Evolutionary conservation across 805 yeast genomes (phyloP), one percentile per base, ranked within the genome.

Genomic region (Kazachstania taianensis): DNA sequence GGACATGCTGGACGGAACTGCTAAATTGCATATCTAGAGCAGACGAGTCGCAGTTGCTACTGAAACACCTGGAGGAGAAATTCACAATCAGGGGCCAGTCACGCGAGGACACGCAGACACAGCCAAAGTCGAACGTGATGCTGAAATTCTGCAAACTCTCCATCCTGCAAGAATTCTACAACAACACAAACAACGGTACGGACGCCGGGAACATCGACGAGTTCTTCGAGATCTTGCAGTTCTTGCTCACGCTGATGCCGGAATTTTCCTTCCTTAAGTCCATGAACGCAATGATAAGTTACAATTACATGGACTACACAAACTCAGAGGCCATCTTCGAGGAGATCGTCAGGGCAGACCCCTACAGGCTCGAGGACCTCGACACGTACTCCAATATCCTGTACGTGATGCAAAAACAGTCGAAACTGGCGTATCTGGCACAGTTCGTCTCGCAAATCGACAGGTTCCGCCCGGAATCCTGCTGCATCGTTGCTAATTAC

Each of bases 321-420:
- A 79, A 76, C 35, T 86, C 96, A 0, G 96, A 85, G 48, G 52
- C 64, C 35, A 60, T 81, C 2, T 92, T 89, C 55, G 96, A 89
- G 53, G 71, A 73, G 30, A 72, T 92, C 1, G 59, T 87, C 17
- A 52, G 67, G 7, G 62, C 62, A 16, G 97, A 92, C 55, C 97
- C 97, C 0, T 72, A 81, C 45, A 63, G 96, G 31, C 63, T 92
- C 16, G 97, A 92, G 49, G 95, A 87, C 49, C 65, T 92, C 64
- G 98, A 92, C 53, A 75, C 82, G 0, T 92, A 83, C 57, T 87
- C 97, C n/a, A 89, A 92, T 57, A 83, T 92, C 55, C 67, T 92
- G 25, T 92, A 87, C 52, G 97, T 92, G 27, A 83, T 85, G 81
- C 96, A 86, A 50, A 83, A 84, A 55, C 71, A 75, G 42, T 69